Percentiles rank a stretch among this genome's conserved stretches.
Conservation (phyloP, 2,329 filamentous ascomycete species). For the Calonectria hawksworthii region DNA sequence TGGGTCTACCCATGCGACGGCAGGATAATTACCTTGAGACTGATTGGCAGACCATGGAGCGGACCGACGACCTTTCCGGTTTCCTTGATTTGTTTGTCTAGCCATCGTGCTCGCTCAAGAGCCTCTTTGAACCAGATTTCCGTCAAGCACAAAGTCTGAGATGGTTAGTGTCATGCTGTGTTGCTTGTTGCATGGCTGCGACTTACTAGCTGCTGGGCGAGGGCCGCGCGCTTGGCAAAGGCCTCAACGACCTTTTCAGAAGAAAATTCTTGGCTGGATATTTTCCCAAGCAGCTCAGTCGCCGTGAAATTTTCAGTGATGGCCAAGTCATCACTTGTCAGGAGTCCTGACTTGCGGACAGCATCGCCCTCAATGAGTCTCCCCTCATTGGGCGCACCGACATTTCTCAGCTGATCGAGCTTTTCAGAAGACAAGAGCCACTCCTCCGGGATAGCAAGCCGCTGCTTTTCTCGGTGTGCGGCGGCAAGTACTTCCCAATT, state of each 20-base stretch:
- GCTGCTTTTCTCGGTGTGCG: slow-evolving; percentile 35
- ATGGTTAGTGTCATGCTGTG: not conserved
- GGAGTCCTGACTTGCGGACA: slow-evolving; percentile 29
- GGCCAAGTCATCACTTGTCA: slow-evolving; percentile 26
- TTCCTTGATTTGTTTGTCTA: slow-evolving; percentile 37
- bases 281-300: slow-evolving; percentile 27
- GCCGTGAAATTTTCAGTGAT: slow-evolving; percentile 37
- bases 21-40: slow-evolving; percentile 45
- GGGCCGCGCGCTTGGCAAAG: slow-evolving; percentile 39
- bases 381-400: slow-evolving; percentile 6
- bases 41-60: slow-evolving; percentile 40
- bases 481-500: slow-evolving; percentile 39
- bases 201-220: slow-evolving; percentile 40
- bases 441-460: slow-evolving; percentile 26
- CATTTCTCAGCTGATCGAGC: slow-evolving; percentile 16
- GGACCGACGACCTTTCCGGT: slow-evolving; percentile 40
- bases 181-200: too few relatives aligned
- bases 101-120: slow-evolving; percentile 24
- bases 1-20: too few relatives aligned
- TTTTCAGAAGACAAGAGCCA: slow-evolving; percentile 30
- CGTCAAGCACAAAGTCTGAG: slow-evolving; percentile 38
- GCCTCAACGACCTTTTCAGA: slow-evolving; percentile 40
- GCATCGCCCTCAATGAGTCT: slow-evolving; percentile 31
- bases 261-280: slow-evolving; percentile 25
- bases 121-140: slow-evolving; percentile 40